Evolutionary conservation across 495 filamentous ascomycete species (phyloP).

Genomic region (Oidiodendron maius): DNA sequence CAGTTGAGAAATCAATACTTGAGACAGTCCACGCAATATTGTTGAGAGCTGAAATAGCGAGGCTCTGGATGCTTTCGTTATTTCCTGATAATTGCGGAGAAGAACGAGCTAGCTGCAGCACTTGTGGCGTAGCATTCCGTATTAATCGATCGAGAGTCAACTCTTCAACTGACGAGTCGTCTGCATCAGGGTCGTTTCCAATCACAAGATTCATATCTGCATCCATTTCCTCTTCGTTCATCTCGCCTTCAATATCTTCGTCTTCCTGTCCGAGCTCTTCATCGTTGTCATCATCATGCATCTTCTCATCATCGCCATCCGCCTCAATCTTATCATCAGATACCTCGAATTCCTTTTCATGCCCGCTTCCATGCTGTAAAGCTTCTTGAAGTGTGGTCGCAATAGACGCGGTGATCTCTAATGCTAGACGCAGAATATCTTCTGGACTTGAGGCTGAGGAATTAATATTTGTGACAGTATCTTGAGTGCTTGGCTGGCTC

Average conservation of each 20-base stretch:
- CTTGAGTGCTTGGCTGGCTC: slow-evolving; percentile 9
- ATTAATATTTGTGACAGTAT: slow-evolving; percentile 6
- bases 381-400: slow-evolving; percentile 45
- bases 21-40: slow-evolving; percentile 58
- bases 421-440: slow-evolving; percentile 38
- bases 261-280: slow-evolving; percentile 12
- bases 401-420: slow-evolving; percentile 55
- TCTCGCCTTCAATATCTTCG: slow-evolving; percentile 25
- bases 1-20: slow-evolving; percentile 36
- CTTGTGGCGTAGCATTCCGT: slow-evolving; percentile 39
- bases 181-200: slow-evolving; percentile 34
- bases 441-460: slow-evolving; percentile 17
- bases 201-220: slow-evolving; percentile 54
- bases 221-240: slow-evolving; percentile 40
- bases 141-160: slow-evolving; percentile 43
- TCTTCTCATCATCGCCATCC: slow-evolving; percentile 25
- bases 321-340: slow-evolving; percentile 22
- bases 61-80: slow-evolving; percentile 29
- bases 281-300: slow-evolving; percentile 24
- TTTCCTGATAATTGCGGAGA: slow-evolving; percentile 12
- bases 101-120: slow-evolving; percentile 34
- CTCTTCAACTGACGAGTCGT: slow-evolving; percentile 30
- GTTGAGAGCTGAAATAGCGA: slow-evolving; percentile 47
- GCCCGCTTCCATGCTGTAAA: slow-evolving; percentile 13
- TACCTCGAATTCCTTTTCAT: slow-evolving; percentile 28